These are phyloP conservation scores for Oryza meyeriana DNA, from an alignment of 176 grass and related monocot species.

Conservation along the genomic window DNA sequence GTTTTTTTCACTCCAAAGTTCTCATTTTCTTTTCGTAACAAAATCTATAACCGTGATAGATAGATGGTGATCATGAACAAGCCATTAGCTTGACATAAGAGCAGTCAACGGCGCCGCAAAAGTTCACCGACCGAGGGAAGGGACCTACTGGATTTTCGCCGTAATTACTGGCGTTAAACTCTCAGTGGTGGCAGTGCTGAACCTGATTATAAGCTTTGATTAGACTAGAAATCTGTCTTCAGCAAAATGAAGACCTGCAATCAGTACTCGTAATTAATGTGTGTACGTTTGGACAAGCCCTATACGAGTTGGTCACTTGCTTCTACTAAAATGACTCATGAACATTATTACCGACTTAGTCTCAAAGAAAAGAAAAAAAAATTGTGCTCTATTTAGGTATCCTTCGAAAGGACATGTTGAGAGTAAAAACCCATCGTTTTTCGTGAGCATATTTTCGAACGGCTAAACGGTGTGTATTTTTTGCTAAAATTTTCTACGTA, in stretches of 20 bases:
- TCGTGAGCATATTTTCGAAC: too few species aligned
- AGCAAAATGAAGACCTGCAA: neutral
- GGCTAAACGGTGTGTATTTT: too few species aligned
- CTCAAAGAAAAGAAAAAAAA: neutral
- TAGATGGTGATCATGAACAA: constrained; percentile 2
- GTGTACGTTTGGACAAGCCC: neutral
- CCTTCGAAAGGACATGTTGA: too few species aligned
- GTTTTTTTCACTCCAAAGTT: constrained; percentile 28
- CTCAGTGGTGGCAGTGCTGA: neutral
- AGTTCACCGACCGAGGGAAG: neutral
- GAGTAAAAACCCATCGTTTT: too few species aligned
- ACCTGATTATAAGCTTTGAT: neutral
- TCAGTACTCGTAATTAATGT: neutral
- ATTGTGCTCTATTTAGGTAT: neutral
- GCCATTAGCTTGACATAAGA: neutral
- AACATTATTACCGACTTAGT: neutral
- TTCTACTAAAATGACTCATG: neutral
- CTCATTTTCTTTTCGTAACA: neutral
- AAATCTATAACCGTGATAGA: constrained; percentile 11
- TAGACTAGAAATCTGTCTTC: neutral
- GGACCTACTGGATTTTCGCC: constrained; percentile 11
- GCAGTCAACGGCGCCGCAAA: constrained; percentile 26
- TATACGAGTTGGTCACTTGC: neutral
- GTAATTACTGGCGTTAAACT: constrained; percentile 32
- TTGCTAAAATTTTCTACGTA: too few species aligned